Evolutionary conservation across 257 asterid genomes (phyloP).

Genomic region (Solanum chilense): DNA sequence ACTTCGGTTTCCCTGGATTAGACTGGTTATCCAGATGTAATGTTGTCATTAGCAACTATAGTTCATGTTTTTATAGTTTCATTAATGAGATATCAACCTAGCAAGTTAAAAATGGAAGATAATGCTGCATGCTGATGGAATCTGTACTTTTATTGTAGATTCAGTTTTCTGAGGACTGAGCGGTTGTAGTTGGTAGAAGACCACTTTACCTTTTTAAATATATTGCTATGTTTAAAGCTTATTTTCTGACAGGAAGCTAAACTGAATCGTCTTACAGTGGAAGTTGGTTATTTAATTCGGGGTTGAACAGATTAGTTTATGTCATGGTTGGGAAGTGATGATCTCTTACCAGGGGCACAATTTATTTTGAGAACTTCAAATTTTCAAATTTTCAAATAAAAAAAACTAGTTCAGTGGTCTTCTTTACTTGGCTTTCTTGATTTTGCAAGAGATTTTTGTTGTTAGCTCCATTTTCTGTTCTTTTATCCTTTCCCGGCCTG

Average conservation of each 20-base stretch:
- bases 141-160: background rate
- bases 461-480: background rate
- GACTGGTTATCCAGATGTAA: background rate
- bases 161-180: background rate
- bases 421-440: background rate
- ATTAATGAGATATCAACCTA: background rate
- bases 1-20: background rate
- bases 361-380: too few relatives aligned
- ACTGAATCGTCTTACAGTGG: background rate
- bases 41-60: background rate
- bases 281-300: background rate
- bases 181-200: background rate
- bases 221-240: background rate
- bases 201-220: background rate
- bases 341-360: background rate
- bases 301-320: background rate
- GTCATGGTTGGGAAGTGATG: background rate
- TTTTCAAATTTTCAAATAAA: too few relatives aligned
- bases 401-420: background rate
- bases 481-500: background rate
- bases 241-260: background rate
- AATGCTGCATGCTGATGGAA: background rate
- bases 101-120: background rate
- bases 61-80: background rate
- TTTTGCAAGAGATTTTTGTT: background rate